Conservation (phyloP, 805 yeast species). For the Saccharomycopsis fibuligera region DNA sequence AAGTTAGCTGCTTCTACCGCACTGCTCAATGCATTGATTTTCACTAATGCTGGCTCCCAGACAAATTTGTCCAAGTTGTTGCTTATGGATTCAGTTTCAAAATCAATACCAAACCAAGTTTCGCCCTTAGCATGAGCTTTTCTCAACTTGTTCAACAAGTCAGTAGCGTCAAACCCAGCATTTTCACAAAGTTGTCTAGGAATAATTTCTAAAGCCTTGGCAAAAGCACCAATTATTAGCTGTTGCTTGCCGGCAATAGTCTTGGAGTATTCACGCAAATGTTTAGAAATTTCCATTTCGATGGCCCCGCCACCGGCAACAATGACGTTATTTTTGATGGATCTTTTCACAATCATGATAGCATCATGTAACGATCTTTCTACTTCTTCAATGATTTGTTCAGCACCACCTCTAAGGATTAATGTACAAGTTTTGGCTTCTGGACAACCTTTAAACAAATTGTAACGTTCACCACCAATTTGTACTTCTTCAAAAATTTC, state of each 20-base stretch:
- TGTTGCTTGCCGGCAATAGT: slow-evolving; percentile 95
- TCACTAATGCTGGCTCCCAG: slow-evolving; percentile 97
- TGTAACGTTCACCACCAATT: slow-evolving; percentile 93
- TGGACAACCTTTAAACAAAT: slow-evolving; percentile 89
- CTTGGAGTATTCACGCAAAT: slow-evolving; percentile 79
- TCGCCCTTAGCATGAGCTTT: slow-evolving; percentile 94
- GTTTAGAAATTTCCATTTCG: slow-evolving; percentile 92
- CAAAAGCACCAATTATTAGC: slow-evolving; percentile 84
- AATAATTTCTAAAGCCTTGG: slow-evolving; percentile 89
- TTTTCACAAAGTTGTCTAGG: slow-evolving; percentile 98
- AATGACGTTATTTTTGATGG: slow-evolving; percentile 75
- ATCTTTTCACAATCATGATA: slow-evolving; percentile 95
- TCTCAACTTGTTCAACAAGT: slow-evolving; percentile 80
- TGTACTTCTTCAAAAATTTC: slow-evolving; percentile 84
- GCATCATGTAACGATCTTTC: slow-evolving; percentile 98
- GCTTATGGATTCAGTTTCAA: slow-evolving; percentile 73
- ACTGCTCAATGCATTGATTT: slow-evolving; percentile 85
- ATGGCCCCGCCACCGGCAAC: slow-evolving; percentile 99
- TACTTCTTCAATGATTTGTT: slow-evolving; percentile 95
- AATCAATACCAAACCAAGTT: slow-evolving; percentile 87
- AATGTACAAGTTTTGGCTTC: slow-evolving; percentile 90
- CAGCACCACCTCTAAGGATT: slow-evolving; percentile 94
- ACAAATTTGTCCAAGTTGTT: slow-evolving; percentile 81
- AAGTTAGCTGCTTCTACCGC: slow-evolving; percentile 97
- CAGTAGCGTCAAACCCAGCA: slow-evolving; percentile 99